phyloP scores from a whole-genome alignment of 2,329 filamentous ascomycete genomes.

The Pseudogymnoascus sp. region DNA sequence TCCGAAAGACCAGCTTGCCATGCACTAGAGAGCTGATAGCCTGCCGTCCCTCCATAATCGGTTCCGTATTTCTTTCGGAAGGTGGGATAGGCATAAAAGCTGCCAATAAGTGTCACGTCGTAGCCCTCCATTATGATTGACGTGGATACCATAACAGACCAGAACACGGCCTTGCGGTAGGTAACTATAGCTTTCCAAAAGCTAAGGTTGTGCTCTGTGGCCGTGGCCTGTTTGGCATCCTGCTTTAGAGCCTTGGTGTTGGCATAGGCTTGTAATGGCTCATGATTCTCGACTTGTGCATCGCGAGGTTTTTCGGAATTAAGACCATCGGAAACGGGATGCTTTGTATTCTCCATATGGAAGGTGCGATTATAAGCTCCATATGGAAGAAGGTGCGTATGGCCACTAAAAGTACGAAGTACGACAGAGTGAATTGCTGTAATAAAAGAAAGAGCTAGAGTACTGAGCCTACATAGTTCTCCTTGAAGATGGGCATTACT shows the following conservation, averaged over 20 bases:
- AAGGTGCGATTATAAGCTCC: not conserved
- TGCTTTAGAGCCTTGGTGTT: not conserved
- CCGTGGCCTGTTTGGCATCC: constrained; percentile 8
- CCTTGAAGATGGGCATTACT: not conserved
- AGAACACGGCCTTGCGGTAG: constrained; percentile 42
- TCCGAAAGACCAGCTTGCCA: constrained; percentile 38
- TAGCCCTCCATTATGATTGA: constrained; percentile 34
- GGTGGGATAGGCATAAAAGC: constrained; percentile 28
- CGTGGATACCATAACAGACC: constrained; percentile 31
- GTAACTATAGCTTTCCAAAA: constrained; percentile 40
- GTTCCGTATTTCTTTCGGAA: constrained; percentile 26
- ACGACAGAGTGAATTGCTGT: not conserved
- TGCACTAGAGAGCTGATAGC: constrained; percentile 32
- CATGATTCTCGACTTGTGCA: not conserved
- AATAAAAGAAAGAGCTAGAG: not conserved
- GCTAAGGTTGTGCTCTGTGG: constrained; percentile 38
- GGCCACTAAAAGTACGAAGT: not conserved
- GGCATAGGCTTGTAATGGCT: not conserved
- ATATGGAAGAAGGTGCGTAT: too few relatives aligned
- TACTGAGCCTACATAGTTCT: not conserved
- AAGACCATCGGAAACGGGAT: not conserved
- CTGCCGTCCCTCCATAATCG: constrained; percentile 17
- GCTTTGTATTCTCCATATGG: not conserved
- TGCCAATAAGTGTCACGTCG: constrained; percentile 29
- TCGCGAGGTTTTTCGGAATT: not conserved